Base-by-base conservation (phyloP, 768 basidiomycete species). In the Pholiota molesta region DNA sequence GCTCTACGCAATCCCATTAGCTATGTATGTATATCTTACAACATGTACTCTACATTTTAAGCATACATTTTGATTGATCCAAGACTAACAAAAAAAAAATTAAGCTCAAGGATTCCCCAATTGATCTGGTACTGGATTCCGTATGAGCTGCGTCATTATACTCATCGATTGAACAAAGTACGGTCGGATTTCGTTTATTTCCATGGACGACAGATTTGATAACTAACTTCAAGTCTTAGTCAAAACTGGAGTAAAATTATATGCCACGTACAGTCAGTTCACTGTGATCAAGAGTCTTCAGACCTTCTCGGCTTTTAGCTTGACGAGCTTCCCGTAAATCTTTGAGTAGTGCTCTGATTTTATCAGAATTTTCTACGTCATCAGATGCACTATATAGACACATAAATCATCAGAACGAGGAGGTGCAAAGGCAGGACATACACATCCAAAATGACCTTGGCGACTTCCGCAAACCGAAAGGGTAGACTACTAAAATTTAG, bases 271-370 rank as follows among this genome's bases (percentile, higher is more conserved):
- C 94, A 75, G 86, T 87, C 28, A 95, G 81, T 72, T 92, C 91
- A 65, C 86, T 90, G 69, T 92, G 85, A 72, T 95, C 92, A 29
- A 97, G 80, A 62, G 84, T 85, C 62, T 83, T 81, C 2, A 99
- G 77, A 81, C 95, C 95, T 58, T 91, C 86, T 63, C 96, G 79
- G 76, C 92, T 90, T 72, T 99, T 99, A 8, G 95, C 91, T 73
- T 98, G 97, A 40, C 97, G 84, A 13, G 93, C 94, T 78, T 99
- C 96, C 13, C 96, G 90, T n/a, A 99, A 80, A 71, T 97, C 95
- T 73, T 99, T 96, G 19, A 99, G 82, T 2, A 99, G 76, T 5
- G 89, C 88, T 5, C 93, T 86, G 21, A 99, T 78, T 66, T 87
- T 91, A 59, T 97, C 94, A 4, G 95, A 86, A 60, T 88, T 87